Conservation (phyloP, 495 filamentous ascomycete species). For the Amphirosellinia nigrospora region DNA sequence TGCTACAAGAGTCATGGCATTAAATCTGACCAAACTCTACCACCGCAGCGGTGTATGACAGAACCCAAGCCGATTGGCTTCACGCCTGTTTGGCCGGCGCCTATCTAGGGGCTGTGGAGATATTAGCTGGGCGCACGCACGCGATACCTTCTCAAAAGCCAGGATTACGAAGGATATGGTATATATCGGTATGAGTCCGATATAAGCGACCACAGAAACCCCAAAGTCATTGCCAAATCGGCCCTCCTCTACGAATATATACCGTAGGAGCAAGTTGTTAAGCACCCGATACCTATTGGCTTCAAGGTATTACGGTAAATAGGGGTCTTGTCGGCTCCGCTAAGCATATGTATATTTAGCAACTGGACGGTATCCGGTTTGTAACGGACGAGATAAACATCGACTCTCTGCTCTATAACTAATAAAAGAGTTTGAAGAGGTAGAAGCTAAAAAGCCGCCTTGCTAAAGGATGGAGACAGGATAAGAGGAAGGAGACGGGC, state of each 20-base stretch:
- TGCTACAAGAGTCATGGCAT: not conserved
- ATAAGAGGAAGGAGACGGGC: not conserved
- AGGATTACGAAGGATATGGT: not conserved
- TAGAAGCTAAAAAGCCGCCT: not conserved
- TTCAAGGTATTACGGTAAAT: not conserved
- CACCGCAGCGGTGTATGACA: not conserved
- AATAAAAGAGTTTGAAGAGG: not conserved
- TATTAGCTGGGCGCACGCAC: not conserved
- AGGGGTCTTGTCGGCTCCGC: not conserved
- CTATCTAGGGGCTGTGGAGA: not conserved
- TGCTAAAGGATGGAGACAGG: not conserved
- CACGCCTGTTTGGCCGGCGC: no score
- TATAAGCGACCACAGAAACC: not conserved
- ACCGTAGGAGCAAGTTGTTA: not conserved
- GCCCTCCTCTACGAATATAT: not conserved
- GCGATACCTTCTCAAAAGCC: not conserved
- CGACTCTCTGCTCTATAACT: not conserved
- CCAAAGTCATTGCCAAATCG: not conserved
- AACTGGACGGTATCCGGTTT: not conserved
- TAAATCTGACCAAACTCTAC: not conserved
- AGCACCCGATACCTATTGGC: not conserved
- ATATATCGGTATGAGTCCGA: not conserved
- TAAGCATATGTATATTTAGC: not conserved
- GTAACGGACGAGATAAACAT: not conserved
- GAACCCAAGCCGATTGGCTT: not conserved